These are phyloP conservation scores for Ziziphus jujuba DNA, from an alignment of 306 rosid species.

Conservation along the genomic window DNA sequence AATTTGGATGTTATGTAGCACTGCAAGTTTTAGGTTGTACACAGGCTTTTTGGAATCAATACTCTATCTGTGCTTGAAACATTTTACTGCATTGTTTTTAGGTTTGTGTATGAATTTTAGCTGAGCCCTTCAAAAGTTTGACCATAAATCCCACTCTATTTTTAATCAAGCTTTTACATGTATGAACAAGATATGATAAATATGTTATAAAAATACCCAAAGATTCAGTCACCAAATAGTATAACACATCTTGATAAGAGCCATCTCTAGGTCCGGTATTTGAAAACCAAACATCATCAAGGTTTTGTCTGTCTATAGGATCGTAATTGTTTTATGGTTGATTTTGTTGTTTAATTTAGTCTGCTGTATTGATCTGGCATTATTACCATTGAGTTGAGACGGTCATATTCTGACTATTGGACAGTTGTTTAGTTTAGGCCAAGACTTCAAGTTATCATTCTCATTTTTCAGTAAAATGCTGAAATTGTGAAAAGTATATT, in stretches of 20 bases:
- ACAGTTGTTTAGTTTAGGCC: neutral
- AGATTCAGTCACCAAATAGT: neutral
- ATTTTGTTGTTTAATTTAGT: neutral
- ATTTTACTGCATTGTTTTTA: too few relatives aligned
- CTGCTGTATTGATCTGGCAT: neutral
- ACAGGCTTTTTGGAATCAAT: too few relatives aligned
- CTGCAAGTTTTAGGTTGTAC: too few relatives aligned
- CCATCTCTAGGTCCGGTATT: neutral
- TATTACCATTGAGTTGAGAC: neutral
- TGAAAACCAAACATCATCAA: neutral
- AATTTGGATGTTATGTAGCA: too few relatives aligned
- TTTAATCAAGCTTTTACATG: too few relatives aligned
- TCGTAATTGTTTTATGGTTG: neutral
- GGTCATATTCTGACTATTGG: neutral
- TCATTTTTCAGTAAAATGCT: neutral
- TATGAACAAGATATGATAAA: too few relatives aligned
- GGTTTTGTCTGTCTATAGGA: neutral
- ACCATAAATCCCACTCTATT: too few relatives aligned
- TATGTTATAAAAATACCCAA: too few relatives aligned
- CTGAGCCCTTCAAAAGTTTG: too few relatives aligned
- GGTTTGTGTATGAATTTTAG: too few relatives aligned
- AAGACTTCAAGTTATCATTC: too few relatives aligned
- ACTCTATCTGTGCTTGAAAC: too few relatives aligned
- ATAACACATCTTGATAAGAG: neutral
- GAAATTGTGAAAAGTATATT: slow-evolving; percentile 1